Evolutionary conservation across 163 green algal species (phyloP), one percentile per base, ranked within the genome.

Genomic region (Scenedesmus sp.): DNA sequence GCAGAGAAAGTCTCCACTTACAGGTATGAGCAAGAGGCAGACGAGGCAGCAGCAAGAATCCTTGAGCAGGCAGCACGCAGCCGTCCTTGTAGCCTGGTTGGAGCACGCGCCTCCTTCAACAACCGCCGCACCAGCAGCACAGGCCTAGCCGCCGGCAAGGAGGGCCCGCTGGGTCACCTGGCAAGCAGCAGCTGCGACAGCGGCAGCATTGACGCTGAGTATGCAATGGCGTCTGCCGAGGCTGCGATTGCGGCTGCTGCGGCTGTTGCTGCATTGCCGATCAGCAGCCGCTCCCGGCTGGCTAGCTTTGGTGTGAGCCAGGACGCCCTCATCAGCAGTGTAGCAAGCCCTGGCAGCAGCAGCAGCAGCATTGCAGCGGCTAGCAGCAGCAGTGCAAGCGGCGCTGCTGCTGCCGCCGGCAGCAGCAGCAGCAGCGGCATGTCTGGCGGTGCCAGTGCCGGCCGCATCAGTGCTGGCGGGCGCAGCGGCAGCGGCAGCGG

Each of bases 281-380:
- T 60, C 4, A 16, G 52, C 16, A 57, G 52, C 52, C 79, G 52
- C 9, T 60, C 79, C 6, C 79, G 52, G 52, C 79, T 86, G 12
- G 79, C 79, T 4, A 57, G 15, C 79, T 86, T 86, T n/a, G 52
- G 52, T 9, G 15, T 60, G 1, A 79, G 70, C 6, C 70, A 79
- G 20, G 70, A 52, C 20, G 70, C 84, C 23, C n/a, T 59, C 56
- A 79, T 57, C 4, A 52, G 56, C 57, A 88, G 84, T 23, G 13
- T 54, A 20, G 84, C 84, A 2, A 59, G 56, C 56, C 55, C 56
- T 26, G 55, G 57, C 84, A 74, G 84, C 84, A 88, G 84, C 84
- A 88, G 56, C 82, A 88, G 82, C 83, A 76, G 83, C 83, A 81
- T 54, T 70, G 46, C 46, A 18, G 7, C 34, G 20, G 52, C 13